Percentiles rank a stretch among this genome's conserved stretches.
Evolutionary conservation across 108 stramenopile species (phyloP).

Genomic region (Skeletonema costatum): DNA sequence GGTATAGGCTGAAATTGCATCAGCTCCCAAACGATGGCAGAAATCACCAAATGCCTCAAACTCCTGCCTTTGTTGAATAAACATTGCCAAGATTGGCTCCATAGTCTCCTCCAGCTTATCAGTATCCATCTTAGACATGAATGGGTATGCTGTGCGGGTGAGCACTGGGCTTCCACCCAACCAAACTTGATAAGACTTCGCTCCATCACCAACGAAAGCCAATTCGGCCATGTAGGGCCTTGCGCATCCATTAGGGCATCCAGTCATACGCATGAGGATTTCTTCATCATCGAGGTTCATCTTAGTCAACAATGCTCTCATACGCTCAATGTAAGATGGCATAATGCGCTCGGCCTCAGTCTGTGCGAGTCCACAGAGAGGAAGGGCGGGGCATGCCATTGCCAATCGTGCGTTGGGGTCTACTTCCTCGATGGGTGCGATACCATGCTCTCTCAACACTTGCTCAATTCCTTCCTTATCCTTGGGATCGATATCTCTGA

Average conservation of each 20-base stretch:
- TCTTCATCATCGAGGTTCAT: conserved; percentile 90
- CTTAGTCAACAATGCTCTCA: conserved; percentile 83
- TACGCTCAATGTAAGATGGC: conserved; percentile 88
- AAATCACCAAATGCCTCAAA: conserved; percentile 95
- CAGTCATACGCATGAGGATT: conserved; percentile 97
- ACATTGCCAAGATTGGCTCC: conserved; percentile 92
- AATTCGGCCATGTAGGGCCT: conserved; percentile 99
- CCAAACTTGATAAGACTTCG: conserved; percentile 94
- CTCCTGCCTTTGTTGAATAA: conserved; percentile 71
- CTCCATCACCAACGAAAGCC: conserved; percentile 96
- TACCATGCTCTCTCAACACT: conserved; percentile 84
- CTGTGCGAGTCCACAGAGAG: conserved; percentile 96
- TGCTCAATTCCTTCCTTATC: conserved; percentile 86
- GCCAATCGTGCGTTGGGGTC: conserved; percentile 82
- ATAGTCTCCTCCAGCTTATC: conserved; percentile 81
- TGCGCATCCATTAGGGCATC: conserved; percentile 99
- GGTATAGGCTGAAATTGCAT: conserved; percentile 72
- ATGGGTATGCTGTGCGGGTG: conserved; percentile 91
- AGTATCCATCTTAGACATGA: conserved; percentile 86
- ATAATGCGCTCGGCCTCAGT: conserved; percentile 96
- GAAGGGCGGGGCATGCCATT: conserved; percentile 98
- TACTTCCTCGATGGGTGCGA: conserved; percentile 88
- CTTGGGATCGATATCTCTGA: conserved; percentile 89
- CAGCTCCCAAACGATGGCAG: conserved; percentile 83
- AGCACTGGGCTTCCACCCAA: conserved; percentile 94